Base-by-base conservation (phyloP, 176 grass and related monocot genomes). In the Raddia guianensis region DNA sequence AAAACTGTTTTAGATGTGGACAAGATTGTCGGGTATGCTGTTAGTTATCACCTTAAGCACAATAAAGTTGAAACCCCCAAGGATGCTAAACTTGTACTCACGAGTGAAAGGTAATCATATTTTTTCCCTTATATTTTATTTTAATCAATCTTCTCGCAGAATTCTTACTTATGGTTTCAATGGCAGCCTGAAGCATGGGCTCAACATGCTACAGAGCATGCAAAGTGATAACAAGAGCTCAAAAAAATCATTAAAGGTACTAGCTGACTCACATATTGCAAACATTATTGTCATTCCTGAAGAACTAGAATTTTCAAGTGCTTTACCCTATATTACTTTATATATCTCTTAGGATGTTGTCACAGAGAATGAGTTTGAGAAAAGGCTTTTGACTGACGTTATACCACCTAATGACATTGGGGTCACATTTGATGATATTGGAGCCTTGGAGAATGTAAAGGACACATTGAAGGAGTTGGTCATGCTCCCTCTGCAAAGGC, bases 361-460 rank as follows among this genome's bases (percentile, higher is more conserved):
- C 72, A 99, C 93, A 47, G 97, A 99, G 87, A 99, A 96, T 14
- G 97, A 99, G 73, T 99, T 99, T 77, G 97, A 99, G 82, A 99
- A 99, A 91, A 95, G 89, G 89, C 93, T 99, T 86, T 80, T 99
- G 52, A 64, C 51, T 21, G 97, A 99, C 86, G 97, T 99, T 85
- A 99, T 99, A 85, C 97, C 97, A 77, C 93, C 97, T 43, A 93
- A 88, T 84, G 97, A 99, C 51, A 95, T 99, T 86, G 97, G 97
- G 70, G 92, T 99, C 92, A 91, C 93, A 40, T 99, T 99, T 72
- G 89, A 96, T 86, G 93, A 99, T 85, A 99, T 99, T 87, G 97
- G 97, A 80, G 97, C 97, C 9, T 87, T 99, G 86, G 97, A 99
- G 81, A 99, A 93, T 87, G 97, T 99, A 55, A 99, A 99, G 80